phyloP scores from a whole-genome alignment of 106 monocot genomes.

The Apostasia shenzhenica region DNA sequence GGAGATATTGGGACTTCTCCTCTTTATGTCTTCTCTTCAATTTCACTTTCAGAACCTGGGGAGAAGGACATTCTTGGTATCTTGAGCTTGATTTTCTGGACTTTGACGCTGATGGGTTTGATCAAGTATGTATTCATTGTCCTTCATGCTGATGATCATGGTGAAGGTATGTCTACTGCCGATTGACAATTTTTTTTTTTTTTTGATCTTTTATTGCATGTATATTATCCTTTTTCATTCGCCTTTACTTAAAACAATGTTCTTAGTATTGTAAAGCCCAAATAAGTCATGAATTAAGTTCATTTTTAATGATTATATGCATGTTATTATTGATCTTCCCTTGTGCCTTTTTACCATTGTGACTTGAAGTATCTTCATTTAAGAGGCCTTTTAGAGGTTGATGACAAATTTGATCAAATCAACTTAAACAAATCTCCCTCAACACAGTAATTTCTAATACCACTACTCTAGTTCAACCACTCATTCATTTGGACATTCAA shows the following conservation, averaged over 20 bases:
- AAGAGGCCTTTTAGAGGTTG: no score
- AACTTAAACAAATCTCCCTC: no score
- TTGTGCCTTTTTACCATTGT: no score
- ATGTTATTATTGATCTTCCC: no score
- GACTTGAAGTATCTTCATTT: no score
- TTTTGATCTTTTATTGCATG: neutral
- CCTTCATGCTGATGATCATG: constrained; percentile 57
- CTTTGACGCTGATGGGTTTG: constrained; percentile 35
- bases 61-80: constrained; percentile 46
- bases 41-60: constrained; percentile 19
- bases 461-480: no score
- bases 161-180: constrained; percentile 34
- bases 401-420: no score
- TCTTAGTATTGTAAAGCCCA: neutral
- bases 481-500: no score
- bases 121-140: constrained; percentile 55
- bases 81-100: constrained; percentile 55
- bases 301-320: no score
- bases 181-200: neutral
- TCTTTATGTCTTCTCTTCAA: constrained; percentile 53
- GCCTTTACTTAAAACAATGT: neutral
- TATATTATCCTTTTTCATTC: neutral
- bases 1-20: constrained; percentile 67
- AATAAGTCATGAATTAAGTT: neutral
- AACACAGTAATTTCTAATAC: no score